Conservation (phyloP, 192 early-diverging fungal genomes). For the Lobulomyces angularis region DNA sequence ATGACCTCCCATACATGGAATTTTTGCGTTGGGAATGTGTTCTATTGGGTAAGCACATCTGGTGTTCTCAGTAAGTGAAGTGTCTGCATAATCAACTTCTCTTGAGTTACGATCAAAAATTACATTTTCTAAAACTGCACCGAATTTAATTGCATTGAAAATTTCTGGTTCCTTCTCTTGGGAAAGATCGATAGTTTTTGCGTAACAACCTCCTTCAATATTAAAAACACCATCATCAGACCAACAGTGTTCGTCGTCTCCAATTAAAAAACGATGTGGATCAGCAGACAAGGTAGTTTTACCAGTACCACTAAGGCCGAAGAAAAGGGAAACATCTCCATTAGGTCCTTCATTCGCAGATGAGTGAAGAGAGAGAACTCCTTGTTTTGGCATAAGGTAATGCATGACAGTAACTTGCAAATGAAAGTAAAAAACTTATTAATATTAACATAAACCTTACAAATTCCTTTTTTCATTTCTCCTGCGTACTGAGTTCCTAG, state of each 20-base stretch:
- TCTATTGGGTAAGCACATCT: conserved; percentile 92
- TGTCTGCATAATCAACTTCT: conserved; percentile 73
- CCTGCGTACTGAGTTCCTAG: conserved; percentile 96
- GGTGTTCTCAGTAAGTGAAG: conserved; percentile 84
- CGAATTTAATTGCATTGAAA: conserved; percentile 89
- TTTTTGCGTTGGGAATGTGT: conserved; percentile 81
- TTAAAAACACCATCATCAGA: conserved; percentile 95
- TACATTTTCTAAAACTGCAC: conserved; percentile 89
- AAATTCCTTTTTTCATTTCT: conserved; percentile 96
- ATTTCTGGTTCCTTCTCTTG: conserved; percentile 98
- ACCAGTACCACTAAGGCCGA: conserved; percentile 94
- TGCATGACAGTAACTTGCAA: conserved; percentile 99
- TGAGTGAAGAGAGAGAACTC: conserved; percentile 80
- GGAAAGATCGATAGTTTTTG: conserved; percentile 90
- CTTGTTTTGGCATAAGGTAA: conserved; percentile 93
- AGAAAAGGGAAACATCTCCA: conserved; percentile 94
- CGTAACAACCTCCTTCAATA: conserved; percentile 99
- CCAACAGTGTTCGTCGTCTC: conserved; percentile 99
- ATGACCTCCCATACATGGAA: conserved; percentile 81
- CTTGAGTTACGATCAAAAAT: conserved; percentile 60
- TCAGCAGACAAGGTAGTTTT: conserved; percentile 97
- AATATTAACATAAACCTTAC: neutral
- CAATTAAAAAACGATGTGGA: conserved; percentile 81
- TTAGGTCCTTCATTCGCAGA: conserved; percentile 84
- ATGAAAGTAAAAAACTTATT: conserved; percentile 33